Conservation (phyloP, 192 early-diverging fungal species). For the Gonapodya prolifera region DNA sequence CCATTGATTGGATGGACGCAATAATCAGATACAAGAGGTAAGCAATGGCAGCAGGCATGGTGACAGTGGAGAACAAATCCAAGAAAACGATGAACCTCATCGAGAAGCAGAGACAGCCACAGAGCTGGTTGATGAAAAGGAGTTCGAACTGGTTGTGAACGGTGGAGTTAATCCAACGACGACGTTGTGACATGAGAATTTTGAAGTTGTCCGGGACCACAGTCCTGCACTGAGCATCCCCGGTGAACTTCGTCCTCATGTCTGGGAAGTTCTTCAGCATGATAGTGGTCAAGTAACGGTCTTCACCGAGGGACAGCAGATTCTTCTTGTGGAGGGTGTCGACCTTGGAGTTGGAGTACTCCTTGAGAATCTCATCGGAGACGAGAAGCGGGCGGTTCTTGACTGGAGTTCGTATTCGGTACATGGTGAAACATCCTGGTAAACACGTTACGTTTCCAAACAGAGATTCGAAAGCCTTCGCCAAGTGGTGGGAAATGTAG, state of each 20-base stretch:
- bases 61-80: conserved; percentile 83
- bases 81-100: conserved; percentile 94
- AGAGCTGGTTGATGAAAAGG: conserved; percentile 81
- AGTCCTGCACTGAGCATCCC: conserved; percentile 86
- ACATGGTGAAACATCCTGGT: conserved; percentile 99
- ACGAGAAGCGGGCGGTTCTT: conserved; percentile 85
- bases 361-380: conserved; percentile 74
- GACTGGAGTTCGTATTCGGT: conserved; percentile 79
- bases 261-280: conserved; percentile 98
- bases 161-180: conserved; percentile 99
- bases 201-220: conserved; percentile 87
- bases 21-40: conserved; percentile 81
- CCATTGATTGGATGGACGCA: conserved; percentile 39
- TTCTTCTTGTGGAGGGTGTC: conserved; percentile 99
- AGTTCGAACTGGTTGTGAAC: conserved; percentile 97
- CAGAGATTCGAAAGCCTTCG: conserved; percentile 95
- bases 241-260: conserved; percentile 85
- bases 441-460: conserved; percentile 96
- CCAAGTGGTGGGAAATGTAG: conserved; percentile 92
- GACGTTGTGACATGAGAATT: conserved; percentile 90
- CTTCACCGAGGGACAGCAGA: conserved; percentile 93
- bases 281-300: conserved; percentile 93
- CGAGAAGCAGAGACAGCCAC: conserved; percentile 95
- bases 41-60: conserved; percentile 80
- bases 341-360: conserved; percentile 87